These are phyloP conservation scores for Emergomyces pasteurianus DNA, from an alignment of 2,329 filamentous ascomycete genomes.

Conservation along the genomic window DNA sequence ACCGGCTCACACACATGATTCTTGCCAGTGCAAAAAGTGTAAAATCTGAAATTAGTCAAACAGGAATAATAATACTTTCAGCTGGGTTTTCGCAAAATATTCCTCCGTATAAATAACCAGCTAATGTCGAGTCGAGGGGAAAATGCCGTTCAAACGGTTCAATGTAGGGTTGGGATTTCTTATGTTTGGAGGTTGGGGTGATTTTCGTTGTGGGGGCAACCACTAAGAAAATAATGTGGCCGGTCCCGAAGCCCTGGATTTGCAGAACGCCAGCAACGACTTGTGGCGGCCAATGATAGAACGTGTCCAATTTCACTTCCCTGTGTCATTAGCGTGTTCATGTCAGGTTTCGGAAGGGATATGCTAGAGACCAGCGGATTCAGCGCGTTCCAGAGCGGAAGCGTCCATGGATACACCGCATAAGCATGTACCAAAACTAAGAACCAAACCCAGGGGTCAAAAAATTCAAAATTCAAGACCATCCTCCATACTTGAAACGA, in stretches of 20 bases:
- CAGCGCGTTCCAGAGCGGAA: too few relatives aligned
- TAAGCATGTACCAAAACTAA: too few relatives aligned
- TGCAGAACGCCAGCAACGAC: background rate
- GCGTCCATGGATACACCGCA: too few relatives aligned
- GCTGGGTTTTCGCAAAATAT: background rate
- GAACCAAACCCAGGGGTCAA: too few relatives aligned
- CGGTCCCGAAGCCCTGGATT: background rate
- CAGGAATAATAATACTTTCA: background rate
- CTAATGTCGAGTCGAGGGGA: background rate
- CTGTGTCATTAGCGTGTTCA: background rate
- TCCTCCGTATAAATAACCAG: background rate
- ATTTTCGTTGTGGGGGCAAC: slow-evolving; percentile 3
- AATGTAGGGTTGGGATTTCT: background rate
- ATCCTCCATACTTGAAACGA: too few relatives aligned
- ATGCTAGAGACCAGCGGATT: background rate
- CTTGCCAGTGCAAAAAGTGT: background rate
- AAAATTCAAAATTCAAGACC: too few relatives aligned
- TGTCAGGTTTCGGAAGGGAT: background rate
- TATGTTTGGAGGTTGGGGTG: background rate
- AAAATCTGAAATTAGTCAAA: background rate
- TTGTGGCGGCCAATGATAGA: background rate
- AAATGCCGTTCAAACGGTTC: background rate
- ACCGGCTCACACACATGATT: background rate
- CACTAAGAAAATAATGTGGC: background rate
- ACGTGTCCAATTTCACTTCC: background rate